Evolutionary conservation across 1,139 yeast species (phyloP), one percentile per base, ranked within the genome.

Genomic region (Pichia sp.): DNA sequence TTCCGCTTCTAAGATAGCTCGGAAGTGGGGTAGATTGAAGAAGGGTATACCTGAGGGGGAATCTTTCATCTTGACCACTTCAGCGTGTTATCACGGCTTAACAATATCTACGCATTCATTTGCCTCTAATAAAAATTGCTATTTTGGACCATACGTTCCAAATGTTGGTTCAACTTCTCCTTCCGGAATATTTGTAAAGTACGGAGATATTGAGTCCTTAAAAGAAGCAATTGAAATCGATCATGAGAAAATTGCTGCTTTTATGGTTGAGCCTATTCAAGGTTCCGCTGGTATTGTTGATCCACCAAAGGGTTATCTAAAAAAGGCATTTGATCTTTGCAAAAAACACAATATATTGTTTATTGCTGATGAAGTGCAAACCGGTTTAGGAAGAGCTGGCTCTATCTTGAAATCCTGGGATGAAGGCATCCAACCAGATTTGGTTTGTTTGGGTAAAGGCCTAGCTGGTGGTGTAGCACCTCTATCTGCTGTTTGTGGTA

Each of bases 261-360:
- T 89, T 50, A 68, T 89, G 53, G 77, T 89, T 53, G 97, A 89
- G 66, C 96, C 96, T 47, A 88, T 89, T 56, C 97, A 89, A 66
- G 97, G 97, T 60, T 96, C 89, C 63, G 96, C 96, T 28, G 97
- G 97, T 53, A 88, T 88, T 52, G 91, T 88, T 25, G 96, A 86
- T 21, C 96, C 97, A 41, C 93, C 91, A 48, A 67, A 63, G 39
- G 94, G 76, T 56, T 88, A 88, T 68, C 72, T 89, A 51, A 65
- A 79, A 42, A 66, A 71, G 52, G 95, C 88, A 24, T 75, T 75
- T 52, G 77, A 67, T 44, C 71, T 89, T 49, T 86, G 96, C 68
- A 77, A 77, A 58, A 67, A 86, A 66, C 72, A 88, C 72, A 86
- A 89, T 56, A 86, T 84, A 19, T 69, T 89, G 58, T 73, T 89